Conservation (phyloP, 2,329 filamentous ascomycete genomes). For the Coniochaeta prunicola region DNA sequence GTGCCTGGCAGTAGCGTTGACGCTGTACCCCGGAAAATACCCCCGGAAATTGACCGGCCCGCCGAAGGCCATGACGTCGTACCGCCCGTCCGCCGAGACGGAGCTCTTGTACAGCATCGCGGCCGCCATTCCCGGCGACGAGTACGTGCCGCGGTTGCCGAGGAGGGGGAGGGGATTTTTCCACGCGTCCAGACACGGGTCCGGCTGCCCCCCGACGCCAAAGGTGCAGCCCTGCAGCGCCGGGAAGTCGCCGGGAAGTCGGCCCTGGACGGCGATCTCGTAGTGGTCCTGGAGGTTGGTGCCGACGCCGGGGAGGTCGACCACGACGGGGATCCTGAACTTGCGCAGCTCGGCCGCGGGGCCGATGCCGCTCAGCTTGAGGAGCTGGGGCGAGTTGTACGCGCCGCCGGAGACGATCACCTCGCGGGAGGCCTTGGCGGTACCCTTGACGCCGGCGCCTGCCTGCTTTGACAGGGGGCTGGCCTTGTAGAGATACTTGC, state of each 20-base stretch:
- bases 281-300: conserved; percentile 40
- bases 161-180: conserved; percentile 37
- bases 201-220: conserved; percentile 20
- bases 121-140: conserved; percentile 19
- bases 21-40: conserved; percentile 29
- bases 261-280: conserved; percentile 26
- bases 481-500: conserved; percentile 24
- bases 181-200: conserved; percentile 30
- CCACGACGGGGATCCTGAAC: conserved; percentile 36
- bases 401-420: conserved; percentile 42
- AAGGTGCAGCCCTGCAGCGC: conserved; percentile 18
- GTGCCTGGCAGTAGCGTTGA: conserved; percentile 24
- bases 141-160: conserved; percentile 42
- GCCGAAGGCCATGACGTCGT: conserved; percentile 29
- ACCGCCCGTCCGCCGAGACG: conserved; percentile 17
- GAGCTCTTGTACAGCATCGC: conserved; percentile 17
- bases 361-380: conserved; percentile 44
- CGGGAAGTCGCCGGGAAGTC: conserved; percentile 9
- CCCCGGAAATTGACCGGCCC: conserved; percentile 24
- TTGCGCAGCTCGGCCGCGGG: conserved; percentile 30
- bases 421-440: conserved; percentile 26
- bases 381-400: conserved; percentile 43
- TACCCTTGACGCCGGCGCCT: conserved; percentile 10
- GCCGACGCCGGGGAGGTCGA: conserved; percentile 41
- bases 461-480: conserved; percentile 20